These are phyloP conservation scores for Rhododendron molle DNA, from an alignment of 148 eudicot species.

Conservation along the genomic window DNA sequence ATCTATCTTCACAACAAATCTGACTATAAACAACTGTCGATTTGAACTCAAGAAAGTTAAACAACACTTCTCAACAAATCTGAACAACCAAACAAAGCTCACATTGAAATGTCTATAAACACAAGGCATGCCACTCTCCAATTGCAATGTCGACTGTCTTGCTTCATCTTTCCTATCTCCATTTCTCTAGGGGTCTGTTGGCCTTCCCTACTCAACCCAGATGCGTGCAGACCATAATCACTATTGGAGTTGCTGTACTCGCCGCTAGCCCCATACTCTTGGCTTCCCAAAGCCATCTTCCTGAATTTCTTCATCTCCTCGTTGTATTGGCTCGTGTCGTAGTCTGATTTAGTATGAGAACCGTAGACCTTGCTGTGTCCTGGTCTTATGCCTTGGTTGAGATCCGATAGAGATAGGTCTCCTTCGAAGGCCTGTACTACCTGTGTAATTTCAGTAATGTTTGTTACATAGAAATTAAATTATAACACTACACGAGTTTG, in stretches of 20 bases:
- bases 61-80: too few relatives aligned
- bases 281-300: too few relatives aligned
- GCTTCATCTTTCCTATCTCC: too few relatives aligned
- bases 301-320: slow-evolving; percentile 15
- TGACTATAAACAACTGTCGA: too few relatives aligned
- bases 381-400: slow-evolving; percentile 70
- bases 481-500: too few relatives aligned
- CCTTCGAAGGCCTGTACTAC: slow-evolving; percentile 90
- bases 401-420: slow-evolving; percentile 75
- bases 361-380: slow-evolving; percentile 69
- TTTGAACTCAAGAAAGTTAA: too few relatives aligned
- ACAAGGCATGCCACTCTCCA: background rate
- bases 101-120: too few relatives aligned
- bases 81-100: too few relatives aligned
- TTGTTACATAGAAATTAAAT: too few relatives aligned
- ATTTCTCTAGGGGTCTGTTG: slow-evolving; percentile 47
- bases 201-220: slow-evolving; percentile 84
- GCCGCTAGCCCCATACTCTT: background rate
- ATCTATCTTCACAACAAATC: too few relatives aligned
- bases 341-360: slow-evolving; percentile 69
- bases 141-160: slow-evolving; percentile 2
- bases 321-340: too few relatives aligned
- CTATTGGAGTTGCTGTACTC: slow-evolving; percentile 39
- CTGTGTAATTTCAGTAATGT: slow-evolving; percentile 26
- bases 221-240: slow-evolving; percentile 78